These are phyloP conservation scores for Cordyceps tenuipes DNA, from an alignment of 2,329 filamentous ascomycete species.

Conservation along the genomic window DNA sequence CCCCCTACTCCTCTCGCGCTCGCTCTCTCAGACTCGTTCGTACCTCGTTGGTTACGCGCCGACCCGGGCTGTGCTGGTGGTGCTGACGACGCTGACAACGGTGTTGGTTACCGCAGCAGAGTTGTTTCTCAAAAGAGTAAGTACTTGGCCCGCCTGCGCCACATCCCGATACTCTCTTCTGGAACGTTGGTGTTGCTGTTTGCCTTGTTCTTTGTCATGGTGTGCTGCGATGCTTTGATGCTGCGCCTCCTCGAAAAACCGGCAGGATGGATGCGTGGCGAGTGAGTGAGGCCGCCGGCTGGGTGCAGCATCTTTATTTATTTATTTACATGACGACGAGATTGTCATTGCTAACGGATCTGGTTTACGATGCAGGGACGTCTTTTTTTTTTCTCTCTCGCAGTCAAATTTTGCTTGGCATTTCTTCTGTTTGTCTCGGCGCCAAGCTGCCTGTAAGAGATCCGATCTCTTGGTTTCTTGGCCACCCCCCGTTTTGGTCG, in stretches of 20 bases:
- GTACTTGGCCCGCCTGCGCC: neutral
- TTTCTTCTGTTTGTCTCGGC: neutral
- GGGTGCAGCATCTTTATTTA: neutral
- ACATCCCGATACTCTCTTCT: neutral
- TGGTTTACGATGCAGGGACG: neutral
- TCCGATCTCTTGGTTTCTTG: slow-evolving; percentile 9
- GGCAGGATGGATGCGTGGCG: neutral
- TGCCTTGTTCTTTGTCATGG: neutral
- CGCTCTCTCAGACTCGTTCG: neutral
- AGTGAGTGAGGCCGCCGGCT: slow-evolving; percentile 1
- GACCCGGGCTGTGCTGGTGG: neutral
- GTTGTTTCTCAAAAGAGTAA: slow-evolving; percentile 3
- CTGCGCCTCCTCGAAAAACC: slow-evolving; percentile 4
- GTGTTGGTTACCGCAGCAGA: neutral
- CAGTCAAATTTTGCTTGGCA: neutral
- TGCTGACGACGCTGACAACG: neutral
- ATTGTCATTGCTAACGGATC: neutral
- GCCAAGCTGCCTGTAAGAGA: neutral
- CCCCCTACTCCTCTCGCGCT: neutral
- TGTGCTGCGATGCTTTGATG: neutral
- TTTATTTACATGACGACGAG: neutral
- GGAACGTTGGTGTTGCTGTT: neutral
- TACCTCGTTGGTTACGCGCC: neutral
- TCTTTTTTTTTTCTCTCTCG: neutral
- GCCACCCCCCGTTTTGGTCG: neutral